Evolutionary conservation across 2,329 filamentous ascomycete species (phyloP).

Genomic region (Elsinoe ampelina): DNA sequence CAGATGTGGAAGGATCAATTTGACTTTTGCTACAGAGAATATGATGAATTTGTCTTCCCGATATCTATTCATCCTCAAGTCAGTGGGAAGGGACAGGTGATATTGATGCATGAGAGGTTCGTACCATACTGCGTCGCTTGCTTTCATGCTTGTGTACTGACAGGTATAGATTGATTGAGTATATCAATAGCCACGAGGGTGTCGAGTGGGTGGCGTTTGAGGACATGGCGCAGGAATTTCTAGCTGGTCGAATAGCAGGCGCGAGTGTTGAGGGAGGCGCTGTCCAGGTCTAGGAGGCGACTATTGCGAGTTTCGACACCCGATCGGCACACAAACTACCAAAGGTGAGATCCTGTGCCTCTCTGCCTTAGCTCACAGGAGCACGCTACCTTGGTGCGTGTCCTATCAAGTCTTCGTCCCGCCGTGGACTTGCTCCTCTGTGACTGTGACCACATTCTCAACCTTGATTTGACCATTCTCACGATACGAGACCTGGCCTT

Average conservation of each 20-base stretch:
- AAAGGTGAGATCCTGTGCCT: no score
- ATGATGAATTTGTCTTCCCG: slow-evolving; percentile 39
- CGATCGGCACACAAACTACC: no score
- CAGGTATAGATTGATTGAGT: slow-evolving; percentile 31
- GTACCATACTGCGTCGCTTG: background rate
- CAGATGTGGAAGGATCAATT: slow-evolving; percentile 40
- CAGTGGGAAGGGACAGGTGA: slow-evolving; percentile 38
- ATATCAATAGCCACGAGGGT: slow-evolving; percentile 37
- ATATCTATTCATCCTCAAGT: slow-evolving; percentile 42
- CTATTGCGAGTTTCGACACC: background rate
- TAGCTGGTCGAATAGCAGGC: slow-evolving; percentile 26
- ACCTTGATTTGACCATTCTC: no score
- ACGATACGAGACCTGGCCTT: no score
- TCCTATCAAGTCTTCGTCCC: no score
- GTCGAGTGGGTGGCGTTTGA: slow-evolving; percentile 35
- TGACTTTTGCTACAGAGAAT: slow-evolving; percentile 37
- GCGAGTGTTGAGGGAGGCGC: slow-evolving; percentile 29
- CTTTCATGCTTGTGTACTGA: background rate
- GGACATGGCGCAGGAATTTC: slow-evolving; percentile 31
- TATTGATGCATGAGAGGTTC: slow-evolving; percentile 37
- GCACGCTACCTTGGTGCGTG: no score
- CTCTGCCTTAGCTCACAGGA: no score
- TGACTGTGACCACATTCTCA: no score
- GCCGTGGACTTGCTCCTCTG: no score
- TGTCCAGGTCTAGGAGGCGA: slow-evolving; percentile 19